Conservation (phyloP, 2,329 filamentous ascomycete species). For the Rosellinia necatrix region DNA sequence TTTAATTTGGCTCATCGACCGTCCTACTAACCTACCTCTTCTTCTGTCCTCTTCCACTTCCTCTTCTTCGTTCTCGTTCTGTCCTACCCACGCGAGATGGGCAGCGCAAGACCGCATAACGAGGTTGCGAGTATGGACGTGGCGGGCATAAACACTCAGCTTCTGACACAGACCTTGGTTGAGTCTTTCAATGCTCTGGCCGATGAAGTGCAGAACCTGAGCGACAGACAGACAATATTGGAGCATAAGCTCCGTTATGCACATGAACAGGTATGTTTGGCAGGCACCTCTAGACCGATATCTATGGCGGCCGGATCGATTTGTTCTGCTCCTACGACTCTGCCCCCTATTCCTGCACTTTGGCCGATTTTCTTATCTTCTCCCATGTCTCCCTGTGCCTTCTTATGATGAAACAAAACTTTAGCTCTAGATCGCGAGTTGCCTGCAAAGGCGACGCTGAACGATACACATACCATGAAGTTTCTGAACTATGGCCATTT, state of each 20-base stretch:
- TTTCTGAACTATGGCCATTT: conserved; percentile 44
- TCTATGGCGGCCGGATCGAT: not conserved
- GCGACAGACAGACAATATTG: conserved; percentile 66
- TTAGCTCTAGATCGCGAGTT: conserved; percentile 87
- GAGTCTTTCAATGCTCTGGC: conserved; percentile 69
- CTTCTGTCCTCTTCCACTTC: conserved; percentile 4
- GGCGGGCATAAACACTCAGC: conserved; percentile 48
- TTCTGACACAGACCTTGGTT: conserved; percentile 60
- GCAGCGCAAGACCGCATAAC: conserved; percentile 13
- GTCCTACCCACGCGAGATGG: not conserved
- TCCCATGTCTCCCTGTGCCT: conserved; percentile 22
- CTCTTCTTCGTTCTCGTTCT: conserved; percentile 2
- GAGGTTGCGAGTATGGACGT: conserved; percentile 16
- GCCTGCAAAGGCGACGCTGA: conserved; percentile 59
- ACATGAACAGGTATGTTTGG: conserved; percentile 65
- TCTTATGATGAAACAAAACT: conserved; percentile 53
- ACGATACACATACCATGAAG: conserved; percentile 56
- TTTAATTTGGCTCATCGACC: no score
- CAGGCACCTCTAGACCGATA: conserved; percentile 1
- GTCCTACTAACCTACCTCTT: conserved; percentile 24
- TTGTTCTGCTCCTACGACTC: not conserved
- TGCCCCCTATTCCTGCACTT: conserved; percentile 1
- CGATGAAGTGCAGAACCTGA: conserved; percentile 66
- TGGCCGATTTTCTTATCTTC: not conserved
- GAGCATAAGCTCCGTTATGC: conserved; percentile 71